Evolutionary conservation across 2,329 filamentous ascomycete species (phyloP), one percentile per base, ranked within the genome.

Genomic region (Orbilia oligospora): DNA sequence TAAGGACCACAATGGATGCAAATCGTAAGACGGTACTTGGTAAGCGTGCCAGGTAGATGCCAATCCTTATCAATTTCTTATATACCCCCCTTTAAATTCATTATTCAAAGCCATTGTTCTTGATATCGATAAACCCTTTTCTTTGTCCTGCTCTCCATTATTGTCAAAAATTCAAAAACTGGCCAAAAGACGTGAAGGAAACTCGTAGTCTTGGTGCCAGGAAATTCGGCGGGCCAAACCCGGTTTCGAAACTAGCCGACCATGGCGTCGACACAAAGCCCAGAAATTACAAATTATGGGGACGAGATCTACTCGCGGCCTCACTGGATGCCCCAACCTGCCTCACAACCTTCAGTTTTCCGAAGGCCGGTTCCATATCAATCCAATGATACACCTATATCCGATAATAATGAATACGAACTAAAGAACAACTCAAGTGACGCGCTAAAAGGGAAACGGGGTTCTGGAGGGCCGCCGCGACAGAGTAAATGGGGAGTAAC

Each of bases 401-500:
- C 65, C 8, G 8, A 14, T 56, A 27, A 5, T n/a, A 20, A 46
- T 3, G 44, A 20, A 0, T 46, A 46, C 44, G 44, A 46, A 8
- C 8, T 46, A 46, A 46, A 46, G 5, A n/a, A 46, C 6, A 46
- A n/a, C 9, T 14, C 33, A n/a, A 27, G 53, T 10, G 46, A 49
- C 16, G 41, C 33, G 6, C 16, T 41, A 20, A 68, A 76, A 36
- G 67, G 51, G 53, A 55, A 51, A 27, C 27, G 6, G 6, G 46
- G 53, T 24, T 10, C 36, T 44, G 30, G 67, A 61, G 14, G 36
- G 3, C 68, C 68, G 9, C 63, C 68, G 16, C 55, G 3, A 18
- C 49, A 30, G 5, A 72, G 68, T 24, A 78, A 33, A 72, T 78
- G 75, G 75, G 75, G 61, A 14, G 36, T 78, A 69, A 72, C 67